Base-by-base conservation (phyloP, 495 filamentous ascomycete genomes). In the Clohesyomyces aquaticus region DNA sequence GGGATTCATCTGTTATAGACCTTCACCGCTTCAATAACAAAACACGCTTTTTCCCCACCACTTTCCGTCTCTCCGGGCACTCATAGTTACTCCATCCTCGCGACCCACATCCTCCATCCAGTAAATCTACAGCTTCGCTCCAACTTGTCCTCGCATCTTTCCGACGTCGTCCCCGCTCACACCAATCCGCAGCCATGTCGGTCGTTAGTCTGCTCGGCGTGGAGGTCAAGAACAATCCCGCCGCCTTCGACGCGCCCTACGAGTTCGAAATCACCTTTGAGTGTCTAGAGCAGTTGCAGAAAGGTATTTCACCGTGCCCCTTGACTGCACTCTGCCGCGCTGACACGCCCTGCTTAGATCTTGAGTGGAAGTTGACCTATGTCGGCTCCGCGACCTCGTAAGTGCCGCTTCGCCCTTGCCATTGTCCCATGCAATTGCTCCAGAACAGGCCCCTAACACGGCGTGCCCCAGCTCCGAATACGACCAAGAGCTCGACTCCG, bases 281-380 rank as follows among this genome's bases (percentile, higher is more conserved):
- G 78, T 97, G 93, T 73, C 85, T 98, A 18, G 94, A 98, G 79
- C 80, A 83, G 55, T 83, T 98, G 23, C 89, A 93, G 74, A 96
- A 97, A 77, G 93, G 93, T 93, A 74, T 55, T 72, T n/a, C n/a
- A 65, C 38, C 55, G 6, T 60, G 45, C 32, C 2, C 16, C 10
- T 19, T 11, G 1, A 3, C 26, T 1, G 21, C 28, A 46, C 22
- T 4, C 3, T 48, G 68, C 53, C 63, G 35, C 29, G 21, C 71
- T 74, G 43, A 72, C 65, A 71, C 66, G 23, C 18, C 32, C 29
- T 19, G 11, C 18, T n/a, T 67, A 96, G 94, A 98, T 80, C 85
- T 98, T 65, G 94, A 98, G 79, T 98, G 94, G 93, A 98, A 98
- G 77, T 81, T 98, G 70, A 98, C 92, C 73, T 98, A 98, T 72